Base-by-base conservation (phyloP, 345 rosid genomes). In the Citrus trifoliata region DNA sequence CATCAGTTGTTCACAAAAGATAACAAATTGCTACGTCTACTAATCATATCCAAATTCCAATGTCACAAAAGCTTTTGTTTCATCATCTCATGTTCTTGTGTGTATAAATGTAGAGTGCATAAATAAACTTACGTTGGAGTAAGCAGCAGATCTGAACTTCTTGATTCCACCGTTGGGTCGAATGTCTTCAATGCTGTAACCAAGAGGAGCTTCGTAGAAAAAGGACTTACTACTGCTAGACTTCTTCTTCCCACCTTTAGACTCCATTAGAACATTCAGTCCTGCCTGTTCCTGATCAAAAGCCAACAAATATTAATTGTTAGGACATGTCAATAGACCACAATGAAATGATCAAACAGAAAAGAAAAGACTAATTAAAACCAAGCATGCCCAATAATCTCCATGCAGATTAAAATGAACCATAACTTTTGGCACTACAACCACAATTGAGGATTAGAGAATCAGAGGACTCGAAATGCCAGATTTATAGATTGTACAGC, bases 121-220 rank as follows among this genome's bases (percentile, higher is more conserved):
- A 24, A 25, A 5, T 22, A 40, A 28, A 81, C 92, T 64, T 71
- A 93, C 98, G 89, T 94, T 94, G 80, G 97, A 94, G 94, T 92
- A 94, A 8, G 93, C 98, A 91, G 94, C 94, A 81, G 97, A 91
- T 88, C 92, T 82, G 91, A 91, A 94, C 80, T 94, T 94, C 95
- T 86, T 89, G 91, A 92, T 91, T 84, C 93, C 98, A 60, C 98
- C 95, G 83, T 87, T 86, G 14, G 98, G 98, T 76, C 97, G 87
- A 80, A 94, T 67, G 94, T 94, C 98, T 88, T 94, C 97, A 83
- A 91, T 94, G 94, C 91, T 82, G 87, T 92, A 94, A 75, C 93
- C 97, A 28, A 94, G 95, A 61, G 98, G 95, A 85, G 98, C 97
- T 92, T 92, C 97, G 86, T 90, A 92, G 87, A 86, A 88, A 38